Evolutionary conservation across 306 rosid genomes (phyloP).

Genomic region (Castanea crenata): DNA sequence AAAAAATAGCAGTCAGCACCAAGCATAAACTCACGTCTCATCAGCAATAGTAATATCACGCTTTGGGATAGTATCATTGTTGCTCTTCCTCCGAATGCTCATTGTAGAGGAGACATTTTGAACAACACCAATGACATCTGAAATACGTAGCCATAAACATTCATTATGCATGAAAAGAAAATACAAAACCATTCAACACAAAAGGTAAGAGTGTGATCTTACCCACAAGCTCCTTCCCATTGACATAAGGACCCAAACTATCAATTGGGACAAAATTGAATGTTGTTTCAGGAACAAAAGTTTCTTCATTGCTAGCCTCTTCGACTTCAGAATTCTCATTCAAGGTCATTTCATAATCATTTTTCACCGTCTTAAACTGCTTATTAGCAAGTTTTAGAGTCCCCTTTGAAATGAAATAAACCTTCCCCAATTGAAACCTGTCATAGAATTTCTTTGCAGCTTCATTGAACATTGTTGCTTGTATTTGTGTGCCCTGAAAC

Average conservation of each 20-base stretch:
- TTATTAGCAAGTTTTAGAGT: constrained; percentile 82
- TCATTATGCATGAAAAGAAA: not conserved
- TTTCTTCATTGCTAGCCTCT: constrained; percentile 62
- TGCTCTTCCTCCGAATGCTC: constrained; percentile 80
- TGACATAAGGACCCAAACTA: constrained; percentile 79
- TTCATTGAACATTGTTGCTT: constrained; percentile 95
- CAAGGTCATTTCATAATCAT: constrained; percentile 89
- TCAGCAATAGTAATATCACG: constrained; percentile 96
- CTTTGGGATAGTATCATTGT: constrained; percentile 77
- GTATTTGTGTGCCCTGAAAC: constrained; percentile 89
- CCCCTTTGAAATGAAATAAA: constrained; percentile 85
- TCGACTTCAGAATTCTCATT: constrained; percentile 93
- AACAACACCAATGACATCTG: constrained; percentile 91
- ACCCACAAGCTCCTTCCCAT: constrained; percentile 77
- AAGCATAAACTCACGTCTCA: constrained; percentile 53
- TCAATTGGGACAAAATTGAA: constrained; percentile 80
- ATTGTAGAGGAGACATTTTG: constrained; percentile 79
- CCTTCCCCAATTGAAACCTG: constrained; percentile 78
- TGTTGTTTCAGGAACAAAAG: constrained; percentile 74
- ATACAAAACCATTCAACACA: not conserved
- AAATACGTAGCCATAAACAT: not conserved
- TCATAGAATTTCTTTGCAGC: constrained; percentile 86
- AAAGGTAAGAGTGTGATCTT: constrained; percentile 16
- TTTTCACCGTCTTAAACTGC: constrained; percentile 79
- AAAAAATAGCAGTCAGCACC: not conserved